A percentile compares a stretch with the other conserved stretches of the same genome.
phyloP scores from a whole-genome alignment of 192 early-diverging fungal species.

The Linnemannia schmuckeri region DNA sequence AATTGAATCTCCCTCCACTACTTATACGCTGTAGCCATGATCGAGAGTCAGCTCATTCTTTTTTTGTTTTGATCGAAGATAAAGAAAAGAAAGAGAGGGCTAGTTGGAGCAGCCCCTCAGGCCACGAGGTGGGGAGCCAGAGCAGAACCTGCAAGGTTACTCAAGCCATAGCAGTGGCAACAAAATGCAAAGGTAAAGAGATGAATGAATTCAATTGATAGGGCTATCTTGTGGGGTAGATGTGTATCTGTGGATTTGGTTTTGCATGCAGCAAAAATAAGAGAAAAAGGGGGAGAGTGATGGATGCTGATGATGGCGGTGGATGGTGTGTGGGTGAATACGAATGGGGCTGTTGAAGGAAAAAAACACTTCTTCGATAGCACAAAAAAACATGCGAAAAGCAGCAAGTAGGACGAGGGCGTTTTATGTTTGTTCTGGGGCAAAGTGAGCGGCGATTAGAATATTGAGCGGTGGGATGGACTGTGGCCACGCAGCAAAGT shows the following conservation, averaged over 20 bases:
- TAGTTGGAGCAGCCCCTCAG: neutral
- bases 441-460: too few relatives aligned
- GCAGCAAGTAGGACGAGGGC: too few relatives aligned
- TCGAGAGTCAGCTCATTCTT: neutral
- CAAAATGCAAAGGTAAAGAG: neutral
- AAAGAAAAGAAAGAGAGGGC: neutral
- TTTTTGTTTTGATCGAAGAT: neutral
- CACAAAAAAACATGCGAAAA: neutral
- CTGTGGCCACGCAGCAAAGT: too few relatives aligned
- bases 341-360: constrained; percentile 1
- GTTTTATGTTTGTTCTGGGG: too few relatives aligned
- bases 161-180: too few relatives aligned
- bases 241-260: neutral
- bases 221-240: neutral
- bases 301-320: too few relatives aligned
- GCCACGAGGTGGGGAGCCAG: constrained; percentile 2
- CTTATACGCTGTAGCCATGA: neutral
- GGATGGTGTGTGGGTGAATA: neutral
- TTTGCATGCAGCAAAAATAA: neutral
- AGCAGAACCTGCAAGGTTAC: neutral
- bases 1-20: neutral
- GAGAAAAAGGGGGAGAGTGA: neutral
- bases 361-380: neutral
- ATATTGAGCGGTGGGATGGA: too few relatives aligned
- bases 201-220: neutral